phyloP scores from a whole-genome alignment of 2,329 filamentous ascomycete genomes.

The Fusarium caatingaense region DNA sequence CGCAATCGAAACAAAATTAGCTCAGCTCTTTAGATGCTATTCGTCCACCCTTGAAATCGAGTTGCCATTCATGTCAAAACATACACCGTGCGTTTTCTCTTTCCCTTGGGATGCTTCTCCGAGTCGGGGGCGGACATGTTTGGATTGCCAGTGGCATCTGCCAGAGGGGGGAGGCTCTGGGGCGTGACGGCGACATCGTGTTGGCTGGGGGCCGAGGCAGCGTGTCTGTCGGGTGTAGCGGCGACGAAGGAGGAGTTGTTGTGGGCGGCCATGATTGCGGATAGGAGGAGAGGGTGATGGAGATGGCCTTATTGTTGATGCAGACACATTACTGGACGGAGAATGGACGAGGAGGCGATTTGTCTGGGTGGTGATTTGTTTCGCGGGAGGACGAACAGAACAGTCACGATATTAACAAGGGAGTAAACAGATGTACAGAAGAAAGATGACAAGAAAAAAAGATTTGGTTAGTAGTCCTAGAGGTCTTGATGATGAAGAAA shows the following conservation, averaged over 20 bases:
- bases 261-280: slow-evolving; percentile 45
- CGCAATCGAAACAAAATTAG: slow-evolving; percentile 41
- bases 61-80: slow-evolving; percentile 16
- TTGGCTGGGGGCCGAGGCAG: slow-evolving; percentile 38
- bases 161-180: slow-evolving; percentile 41
- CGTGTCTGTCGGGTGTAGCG: slow-evolving; percentile 44
- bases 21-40: slow-evolving; percentile 8
- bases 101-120: slow-evolving; percentile 67
- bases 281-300: slow-evolving; percentile 34
- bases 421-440: neutral
- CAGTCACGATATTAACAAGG: slow-evolving; percentile 9
- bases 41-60: neutral
- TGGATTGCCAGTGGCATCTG: slow-evolving; percentile 27
- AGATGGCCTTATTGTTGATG: slow-evolving; percentile 44
- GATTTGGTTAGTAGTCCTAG: slow-evolving; percentile 5
- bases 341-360: slow-evolving; percentile 34
- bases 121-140: slow-evolving; percentile 33
- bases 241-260: slow-evolving; percentile 37
- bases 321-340: slow-evolving; percentile 45
- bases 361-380: slow-evolving; percentile 13
- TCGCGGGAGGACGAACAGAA: slow-evolving; percentile 9
- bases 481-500: slow-evolving; percentile 8
- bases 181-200: slow-evolving; percentile 42
- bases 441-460: neutral
- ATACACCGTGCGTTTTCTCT: slow-evolving; percentile 73